These are phyloP conservation scores for Suillus ampliporus DNA, from an alignment of 768 basidiomycete species.

Conservation along the genomic window DNA sequence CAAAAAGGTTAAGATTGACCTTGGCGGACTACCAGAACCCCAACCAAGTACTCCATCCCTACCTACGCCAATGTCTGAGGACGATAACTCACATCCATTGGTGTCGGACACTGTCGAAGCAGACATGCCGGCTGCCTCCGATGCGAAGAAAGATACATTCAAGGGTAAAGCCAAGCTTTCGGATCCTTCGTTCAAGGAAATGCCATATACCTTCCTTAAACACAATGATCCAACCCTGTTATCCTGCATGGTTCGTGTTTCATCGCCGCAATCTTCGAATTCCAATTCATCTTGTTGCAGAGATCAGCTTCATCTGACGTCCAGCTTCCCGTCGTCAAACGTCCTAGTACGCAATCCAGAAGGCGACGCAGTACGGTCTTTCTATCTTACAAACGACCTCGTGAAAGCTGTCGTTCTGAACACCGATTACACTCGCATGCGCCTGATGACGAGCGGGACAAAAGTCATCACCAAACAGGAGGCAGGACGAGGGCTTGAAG, in stretches of 20 bases:
- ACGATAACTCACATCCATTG: constrained; percentile 5
- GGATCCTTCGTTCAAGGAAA: constrained; percentile 75
- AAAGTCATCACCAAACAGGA: constrained; percentile 94
- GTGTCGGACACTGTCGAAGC: constrained; percentile 9
- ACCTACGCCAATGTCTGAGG: constrained; percentile 3
- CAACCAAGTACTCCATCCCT: constrained; percentile 1
- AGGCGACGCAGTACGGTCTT: constrained; percentile 72
- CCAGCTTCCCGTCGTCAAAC: constrained; percentile 75
- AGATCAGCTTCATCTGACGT: constrained; percentile 68
- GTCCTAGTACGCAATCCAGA: constrained; percentile 87
- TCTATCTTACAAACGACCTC: constrained; percentile 88
- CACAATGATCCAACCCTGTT: constrained; percentile 72
- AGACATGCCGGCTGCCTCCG: not conserved
- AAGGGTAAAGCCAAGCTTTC: constrained; percentile 22
- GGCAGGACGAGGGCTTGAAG: constrained; percentile 59
- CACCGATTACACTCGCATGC: constrained; percentile 85
- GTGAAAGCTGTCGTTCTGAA: constrained; percentile 79
- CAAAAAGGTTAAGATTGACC: constrained; percentile 55
- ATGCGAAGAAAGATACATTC: not conserved
- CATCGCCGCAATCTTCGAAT: not conserved
- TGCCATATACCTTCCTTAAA: constrained; percentile 85
- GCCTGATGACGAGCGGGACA: constrained; percentile 92
- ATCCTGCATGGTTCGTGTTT: constrained; percentile 70
- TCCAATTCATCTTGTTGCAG: constrained; percentile 45
- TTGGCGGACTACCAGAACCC: constrained; percentile 21